Base-by-base conservation (phyloP, 106 monocot species). In the Phalaenopsis aphrodite region DNA sequence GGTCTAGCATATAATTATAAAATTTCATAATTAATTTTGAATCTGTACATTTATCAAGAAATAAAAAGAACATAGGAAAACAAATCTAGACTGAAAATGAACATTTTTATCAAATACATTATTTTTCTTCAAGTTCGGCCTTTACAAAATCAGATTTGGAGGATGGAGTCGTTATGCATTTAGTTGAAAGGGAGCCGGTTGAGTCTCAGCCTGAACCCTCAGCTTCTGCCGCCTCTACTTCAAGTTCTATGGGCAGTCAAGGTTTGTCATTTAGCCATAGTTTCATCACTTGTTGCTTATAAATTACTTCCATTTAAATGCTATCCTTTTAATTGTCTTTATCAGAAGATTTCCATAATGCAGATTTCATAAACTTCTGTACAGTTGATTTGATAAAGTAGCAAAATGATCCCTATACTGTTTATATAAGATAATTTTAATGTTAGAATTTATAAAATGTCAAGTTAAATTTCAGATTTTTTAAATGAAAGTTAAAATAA, bases 121-220 rank as follows among this genome's bases (percentile, higher is more conserved):
- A 64, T n/a, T 64, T 64, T 64, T 64, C 61, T 64, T 64, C 61
- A 4, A 75, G 17, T 18, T 1, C 17, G 6, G 1, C 86, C 87
- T 89, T 91, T 72, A 89, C 85, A 75, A 56, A 80, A 4, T 78
- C 79, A 98, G 94, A 94, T 75, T 66, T 94, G 76, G 92, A 94
- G 83, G 89, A 94, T 85, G 97, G 97, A 23, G 87, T 91, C 81
- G 92, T 92, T 48, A 79, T 98, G 76, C 97, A 98, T 88, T 86
- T 98, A 79, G 97, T 92, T 85, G 90, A 82, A 78, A 87, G 89
- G 66, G 94, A 88, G 52, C 86, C 89, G 42, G 80, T 79, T 24
- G 85, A 88, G 56, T 74, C 52, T 78, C 89, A 90, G 83, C 39
- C 48, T 83, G 21, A 80, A 56, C n/a, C 78, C 75, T 88, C 86